Base-by-base conservation (phyloP, 495 filamentous ascomycete genomes). In the Jackrogersella multiformis region DNA sequence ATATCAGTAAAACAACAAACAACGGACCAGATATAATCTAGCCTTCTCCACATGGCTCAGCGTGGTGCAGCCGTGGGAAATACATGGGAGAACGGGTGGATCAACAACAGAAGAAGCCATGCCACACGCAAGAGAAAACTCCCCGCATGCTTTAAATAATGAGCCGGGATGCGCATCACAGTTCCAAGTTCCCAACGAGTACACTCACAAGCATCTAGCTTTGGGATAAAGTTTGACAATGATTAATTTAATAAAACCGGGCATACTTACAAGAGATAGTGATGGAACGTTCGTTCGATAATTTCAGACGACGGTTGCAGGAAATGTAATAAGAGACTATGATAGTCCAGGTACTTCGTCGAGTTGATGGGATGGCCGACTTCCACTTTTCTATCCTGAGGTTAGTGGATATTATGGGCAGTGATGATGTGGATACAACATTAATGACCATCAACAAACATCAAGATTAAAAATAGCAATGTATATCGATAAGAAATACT, bases 381-480 rank as follows among this genome's bases (percentile, higher is more conserved):
- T 61, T 56, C 42, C n/a, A n/a, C n/a, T 68, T 62, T 53, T 69
- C 66, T 65, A 53, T 61, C 35, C 15, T 53, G 45, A 61, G 41
- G 52, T 62, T 51, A 70, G 57, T 54, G 15, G 56, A 45, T 49
- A 59, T 59, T 45, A 46, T 30, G 41, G 32, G 28, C 36, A 48
- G 35, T 61, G 56, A 58, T 62, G 44, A 65, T 54, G 57, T 66
- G 61, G 56, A 64, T 61, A 69, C 51, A 61, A 54, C 51, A 53
- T 46, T 61, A 54, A 52, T 64, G 61, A 53, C 56, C 34, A 57
- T 61, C 51, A 69, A 65, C 51, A 61, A 69, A 65, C 56, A 68
- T 34, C 15, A 46, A 10, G 7, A 61, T 61, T 66, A 66, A 53
- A 66, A 70, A 70, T 70, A 70, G 61, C 21, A 70, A 61, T 57